A percentile compares a stretch with the other conserved stretches of the same genome.
Evolutionary conservation across 441 rosid genomes (phyloP).

Genomic region (Lepidium campestre): DNA sequence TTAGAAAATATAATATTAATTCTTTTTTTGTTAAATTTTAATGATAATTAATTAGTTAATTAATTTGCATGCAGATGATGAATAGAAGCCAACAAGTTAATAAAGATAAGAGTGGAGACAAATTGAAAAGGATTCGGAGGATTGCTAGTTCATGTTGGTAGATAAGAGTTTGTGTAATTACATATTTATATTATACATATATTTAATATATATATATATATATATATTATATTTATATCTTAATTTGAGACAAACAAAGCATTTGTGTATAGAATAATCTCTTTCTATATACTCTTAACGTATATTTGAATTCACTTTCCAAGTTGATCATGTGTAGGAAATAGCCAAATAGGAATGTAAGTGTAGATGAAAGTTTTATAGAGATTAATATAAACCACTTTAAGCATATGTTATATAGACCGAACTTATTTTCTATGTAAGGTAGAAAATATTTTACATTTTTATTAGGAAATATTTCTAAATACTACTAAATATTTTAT

Average conservation of each 20-base stretch:
- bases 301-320: not conserved
- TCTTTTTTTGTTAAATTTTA: not conserved
- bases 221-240: not conserved
- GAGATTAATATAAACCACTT: not conserved
- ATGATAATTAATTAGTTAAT: not conserved
- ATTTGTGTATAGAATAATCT: not conserved
- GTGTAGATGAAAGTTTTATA: not conserved
- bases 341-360: not conserved
- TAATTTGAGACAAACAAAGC: not conserved
- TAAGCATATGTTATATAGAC: not conserved
- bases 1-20: not conserved
- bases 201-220: not conserved
- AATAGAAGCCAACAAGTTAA: constrained; percentile 10
- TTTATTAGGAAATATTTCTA: too few relatives aligned
- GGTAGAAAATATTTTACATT: not conserved
- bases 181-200: not conserved
- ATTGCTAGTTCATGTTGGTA: constrained; percentile 27
- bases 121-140: constrained; percentile 22
- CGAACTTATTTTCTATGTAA: not conserved
- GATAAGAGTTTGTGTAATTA: constrained; percentile 10
- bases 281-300: not conserved
- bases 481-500: too few relatives aligned
- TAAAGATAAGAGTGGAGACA: constrained; percentile 20
- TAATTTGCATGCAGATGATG: constrained; percentile 16
- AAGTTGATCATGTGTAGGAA: not conserved